A percentile compares a stretch with the other conserved stretches of the same genome.
phyloP scores from a whole-genome alignment of 2,329 filamentous ascomycete genomes.

The Penicillium sp. region DNA sequence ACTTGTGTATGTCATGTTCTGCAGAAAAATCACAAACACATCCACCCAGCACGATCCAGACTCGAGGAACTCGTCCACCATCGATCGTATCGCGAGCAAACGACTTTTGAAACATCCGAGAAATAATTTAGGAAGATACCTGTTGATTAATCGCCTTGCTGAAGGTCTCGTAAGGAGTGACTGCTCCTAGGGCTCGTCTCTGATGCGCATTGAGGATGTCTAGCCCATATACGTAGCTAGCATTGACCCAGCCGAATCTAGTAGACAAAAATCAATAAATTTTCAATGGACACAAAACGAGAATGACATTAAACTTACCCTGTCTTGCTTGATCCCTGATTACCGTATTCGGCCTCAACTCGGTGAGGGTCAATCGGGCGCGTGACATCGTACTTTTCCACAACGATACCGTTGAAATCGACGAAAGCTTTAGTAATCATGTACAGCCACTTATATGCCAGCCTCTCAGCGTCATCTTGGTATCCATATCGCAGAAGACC shows the following conservation, averaged over 20 bases:
- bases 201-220: constrained; percentile 86
- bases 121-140: constrained; percentile 17
- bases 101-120: background rate
- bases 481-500: constrained; percentile 90
- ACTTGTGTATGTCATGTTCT: background rate
- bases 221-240: constrained; percentile 91
- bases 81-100: background rate
- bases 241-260: constrained; percentile 98
- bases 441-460: constrained; percentile 95
- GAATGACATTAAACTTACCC: constrained; percentile 71
- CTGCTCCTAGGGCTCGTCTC: constrained; percentile 78
- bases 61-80: background rate
- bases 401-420: constrained; percentile 95
- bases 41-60: background rate
- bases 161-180: constrained; percentile 83
- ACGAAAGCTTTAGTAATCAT: constrained; percentile 99
- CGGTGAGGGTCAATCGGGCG: constrained; percentile 83
- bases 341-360: constrained; percentile 95
- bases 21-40: background rate
- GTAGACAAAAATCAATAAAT: constrained; percentile 22
- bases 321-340: constrained; percentile 61
- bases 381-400: constrained; percentile 98
- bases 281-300: constrained; percentile 87
- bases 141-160: constrained; percentile 56
- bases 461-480: constrained; percentile 77